A percentile compares a stretch with the other conserved stretches of the same genome.
Conservation (phyloP, 306 rosid species). For the Fragaria ananassa region DNA sequence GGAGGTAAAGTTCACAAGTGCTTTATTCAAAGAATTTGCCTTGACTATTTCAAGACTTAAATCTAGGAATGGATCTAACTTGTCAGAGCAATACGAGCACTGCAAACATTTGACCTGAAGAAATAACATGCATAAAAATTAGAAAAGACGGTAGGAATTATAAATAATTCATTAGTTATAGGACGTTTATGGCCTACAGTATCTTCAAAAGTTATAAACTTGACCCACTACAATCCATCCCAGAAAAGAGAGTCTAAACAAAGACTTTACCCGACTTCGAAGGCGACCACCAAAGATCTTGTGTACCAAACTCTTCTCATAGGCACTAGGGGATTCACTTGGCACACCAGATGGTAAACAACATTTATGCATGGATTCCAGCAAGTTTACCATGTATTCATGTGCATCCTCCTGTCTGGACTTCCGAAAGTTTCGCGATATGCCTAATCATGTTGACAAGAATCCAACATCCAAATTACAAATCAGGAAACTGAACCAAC, state of each 20-base stretch:
- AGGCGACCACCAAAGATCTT: slow-evolving; percentile 95
- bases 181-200: neutral
- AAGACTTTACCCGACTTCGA: slow-evolving; percentile 70
- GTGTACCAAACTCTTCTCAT: slow-evolving; percentile 94
- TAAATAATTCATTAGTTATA: neutral
- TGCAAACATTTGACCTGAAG: slow-evolving; percentile 86
- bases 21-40: slow-evolving; percentile 83
- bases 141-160: neutral
- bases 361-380: slow-evolving; percentile 96
- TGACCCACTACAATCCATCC: neutral
- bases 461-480: slow-evolving; percentile 31
- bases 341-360: slow-evolving; percentile 94
- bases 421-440: slow-evolving; percentile 79
- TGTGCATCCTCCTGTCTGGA: slow-evolving; percentile 98
- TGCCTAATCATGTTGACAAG: slow-evolving; percentile 64
- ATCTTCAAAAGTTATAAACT: slow-evolving; percentile 3
- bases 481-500: neutral
- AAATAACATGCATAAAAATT: slow-evolving; percentile 10
- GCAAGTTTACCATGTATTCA: slow-evolving; percentile 97
- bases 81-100: slow-evolving; percentile 82
- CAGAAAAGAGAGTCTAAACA: neutral
- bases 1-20: slow-evolving; percentile 76
- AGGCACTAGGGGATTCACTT: slow-evolving; percentile 90
- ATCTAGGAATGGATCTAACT: slow-evolving; percentile 90
- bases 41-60: slow-evolving; percentile 85